Percentiles rank a stretch among this genome's conserved stretches.
These are phyloP conservation scores for Hemileccinum impolitum DNA, from an alignment of 768 basidiomycete genomes.

Conservation along the genomic window DNA sequence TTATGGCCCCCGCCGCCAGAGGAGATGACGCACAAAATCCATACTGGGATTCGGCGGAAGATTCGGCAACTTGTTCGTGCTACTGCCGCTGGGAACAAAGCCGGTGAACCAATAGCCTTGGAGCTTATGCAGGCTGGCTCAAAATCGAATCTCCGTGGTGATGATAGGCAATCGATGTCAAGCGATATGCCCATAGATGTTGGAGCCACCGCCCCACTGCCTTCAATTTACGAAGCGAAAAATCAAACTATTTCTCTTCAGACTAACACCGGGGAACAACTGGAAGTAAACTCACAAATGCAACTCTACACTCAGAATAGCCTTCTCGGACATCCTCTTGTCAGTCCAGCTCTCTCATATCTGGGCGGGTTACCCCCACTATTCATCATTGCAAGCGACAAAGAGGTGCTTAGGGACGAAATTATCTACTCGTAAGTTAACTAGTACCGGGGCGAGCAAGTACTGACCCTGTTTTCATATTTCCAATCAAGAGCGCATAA, in stretches of 20 bases:
- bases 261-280: constrained; percentile 46
- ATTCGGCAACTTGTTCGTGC: constrained; percentile 54
- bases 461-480: neutral
- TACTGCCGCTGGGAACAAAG: constrained; percentile 22
- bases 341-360: constrained; percentile 78
- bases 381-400: constrained; percentile 80
- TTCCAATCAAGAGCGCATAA: constrained; percentile 71
- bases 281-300: constrained; percentile 64
- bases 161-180: constrained; percentile 15
- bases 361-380: constrained; percentile 91
- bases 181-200: constrained; percentile 41
- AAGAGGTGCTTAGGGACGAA: constrained; percentile 91
- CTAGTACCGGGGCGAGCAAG: neutral
- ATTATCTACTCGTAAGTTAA: constrained; percentile 73
- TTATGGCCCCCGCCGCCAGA: constrained; percentile 76
- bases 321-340: constrained; percentile 71
- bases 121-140: constrained; percentile 2
- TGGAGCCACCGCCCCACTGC: constrained; percentile 46
- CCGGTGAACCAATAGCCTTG: neutral
- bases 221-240: constrained; percentile 33
- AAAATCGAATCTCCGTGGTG: constrained; percentile 8
- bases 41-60: constrained; percentile 54
- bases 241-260: constrained; percentile 45
- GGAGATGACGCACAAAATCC: constrained; percentile 56
- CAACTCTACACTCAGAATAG: constrained; percentile 86